Evolutionary conservation across 768 basidiomycete genomes (phyloP).

Genomic region (Phallus indusiatus): DNA sequence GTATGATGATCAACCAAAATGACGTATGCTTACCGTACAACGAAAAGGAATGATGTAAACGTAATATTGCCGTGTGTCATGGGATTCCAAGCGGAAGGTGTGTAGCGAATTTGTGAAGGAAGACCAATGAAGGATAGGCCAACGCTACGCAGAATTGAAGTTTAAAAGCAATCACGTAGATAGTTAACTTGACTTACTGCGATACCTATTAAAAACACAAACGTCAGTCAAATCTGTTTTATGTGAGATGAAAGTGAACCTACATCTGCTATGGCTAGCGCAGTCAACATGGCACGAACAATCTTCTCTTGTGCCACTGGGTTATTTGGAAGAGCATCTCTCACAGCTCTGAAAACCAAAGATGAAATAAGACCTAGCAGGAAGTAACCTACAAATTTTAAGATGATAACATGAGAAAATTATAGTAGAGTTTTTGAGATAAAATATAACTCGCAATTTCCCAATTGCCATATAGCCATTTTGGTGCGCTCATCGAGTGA

Average conservation of each 20-base stretch:
- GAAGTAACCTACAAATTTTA: constrained; percentile 39
- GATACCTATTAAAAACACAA: constrained; percentile 33
- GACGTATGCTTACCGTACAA: constrained; percentile 37
- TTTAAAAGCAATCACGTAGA: constrained; percentile 2
- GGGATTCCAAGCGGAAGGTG: constrained; percentile 50
- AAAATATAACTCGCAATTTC: constrained; percentile 41
- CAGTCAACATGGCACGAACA: constrained; percentile 50
- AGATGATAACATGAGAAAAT: background rate
- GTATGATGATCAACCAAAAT: constrained; percentile 8
- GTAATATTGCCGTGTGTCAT: constrained; percentile 76
- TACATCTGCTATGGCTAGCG: constrained; percentile 65
- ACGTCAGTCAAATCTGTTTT: background rate
- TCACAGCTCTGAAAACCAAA: constrained; percentile 55
- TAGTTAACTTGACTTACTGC: constrained; percentile 38
- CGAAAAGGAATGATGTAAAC: constrained; percentile 44
- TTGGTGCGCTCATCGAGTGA: constrained; percentile 39
- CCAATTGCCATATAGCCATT: constrained; percentile 61
- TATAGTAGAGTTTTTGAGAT: background rate
- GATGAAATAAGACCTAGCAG: constrained; percentile 56
- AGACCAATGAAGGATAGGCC: constrained; percentile 45
- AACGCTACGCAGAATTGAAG: constrained; percentile 34
- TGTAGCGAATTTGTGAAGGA: constrained; percentile 44
- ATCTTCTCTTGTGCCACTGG: constrained; percentile 59
- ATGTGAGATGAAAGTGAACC: constrained; percentile 20
- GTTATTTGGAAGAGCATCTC: constrained; percentile 48